Conservation (phyloP, 2,329 filamentous ascomycete genomes). For the Xylariales sp. region DNA sequence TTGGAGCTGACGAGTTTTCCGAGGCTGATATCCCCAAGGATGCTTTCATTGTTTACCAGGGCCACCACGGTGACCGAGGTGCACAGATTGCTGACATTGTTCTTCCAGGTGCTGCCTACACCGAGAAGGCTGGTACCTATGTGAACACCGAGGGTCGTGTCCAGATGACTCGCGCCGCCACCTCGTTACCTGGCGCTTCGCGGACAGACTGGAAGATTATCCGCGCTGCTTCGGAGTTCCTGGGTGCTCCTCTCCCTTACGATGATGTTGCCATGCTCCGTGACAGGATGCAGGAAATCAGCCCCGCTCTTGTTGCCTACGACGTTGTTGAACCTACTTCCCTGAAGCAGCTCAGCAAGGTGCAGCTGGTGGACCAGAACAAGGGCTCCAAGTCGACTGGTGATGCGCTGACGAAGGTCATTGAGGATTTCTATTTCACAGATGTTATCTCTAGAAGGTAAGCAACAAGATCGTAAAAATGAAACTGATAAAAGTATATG, state of each 20-base stretch:
- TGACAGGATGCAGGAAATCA: slow-evolving; percentile 93
- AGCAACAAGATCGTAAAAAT: slow-evolving; percentile 26
- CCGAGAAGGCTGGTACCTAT: slow-evolving; percentile 93
- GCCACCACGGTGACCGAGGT: slow-evolving; percentile 92
- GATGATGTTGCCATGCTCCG: slow-evolving; percentile 86
- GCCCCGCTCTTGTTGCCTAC: slow-evolving; percentile 82
- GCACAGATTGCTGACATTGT: slow-evolving; percentile 91
- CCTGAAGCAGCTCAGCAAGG: slow-evolving; percentile 74
- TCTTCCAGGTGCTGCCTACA: slow-evolving; percentile 92
- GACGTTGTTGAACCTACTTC: slow-evolving; percentile 84
- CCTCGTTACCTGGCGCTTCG: slow-evolving; percentile 80
- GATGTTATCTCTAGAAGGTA: slow-evolving; percentile 95
- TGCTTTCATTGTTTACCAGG: slow-evolving; percentile 96
- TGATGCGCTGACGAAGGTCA: slow-evolving; percentile 74
- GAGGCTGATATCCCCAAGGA: slow-evolving; percentile 88
- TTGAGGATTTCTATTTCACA: slow-evolving; percentile 98
- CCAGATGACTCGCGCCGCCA: slow-evolving; percentile 88
- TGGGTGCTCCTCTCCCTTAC: slow-evolving; percentile 82
- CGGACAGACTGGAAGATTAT: slow-evolving; percentile 99
- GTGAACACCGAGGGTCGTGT: slow-evolving; percentile 97
- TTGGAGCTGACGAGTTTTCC: slow-evolving; percentile 88
- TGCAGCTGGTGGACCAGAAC: slow-evolving; percentile 94
- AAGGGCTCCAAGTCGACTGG: slow-evolving; percentile 74
- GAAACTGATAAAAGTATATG: slow-evolving; percentile 15
- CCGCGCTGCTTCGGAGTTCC: slow-evolving; percentile 85